Percentiles rank a stretch among this genome's conserved stretches.
These are phyloP conservation scores for Kodamaea neixiangensis DNA, from an alignment of 805 yeast genomes.

Conservation along the genomic window DNA sequence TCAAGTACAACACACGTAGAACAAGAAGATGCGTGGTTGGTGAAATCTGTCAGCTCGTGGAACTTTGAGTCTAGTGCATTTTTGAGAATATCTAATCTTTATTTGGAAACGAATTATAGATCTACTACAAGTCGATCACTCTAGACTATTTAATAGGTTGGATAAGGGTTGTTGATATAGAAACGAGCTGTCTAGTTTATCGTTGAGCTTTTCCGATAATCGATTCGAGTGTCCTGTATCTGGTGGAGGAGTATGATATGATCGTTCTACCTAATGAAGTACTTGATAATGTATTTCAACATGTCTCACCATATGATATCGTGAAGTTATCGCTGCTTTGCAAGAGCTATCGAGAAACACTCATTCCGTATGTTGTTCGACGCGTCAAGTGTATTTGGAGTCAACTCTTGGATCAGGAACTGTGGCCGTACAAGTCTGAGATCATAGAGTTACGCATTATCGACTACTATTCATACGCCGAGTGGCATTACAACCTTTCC, in stretches of 20 bases:
- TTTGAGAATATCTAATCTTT: neutral
- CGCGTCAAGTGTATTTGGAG: slow-evolving; percentile 30
- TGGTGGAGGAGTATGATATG: neutral
- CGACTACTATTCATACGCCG: slow-evolving; percentile 36
- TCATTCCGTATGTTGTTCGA: slow-evolving; percentile 21
- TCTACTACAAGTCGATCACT: neutral
- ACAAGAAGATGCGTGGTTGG: neutral
- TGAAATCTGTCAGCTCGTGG: neutral
- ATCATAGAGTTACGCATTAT: slow-evolving; percentile 29
- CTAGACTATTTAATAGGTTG: neutral
- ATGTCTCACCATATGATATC: slow-evolving; percentile 13
- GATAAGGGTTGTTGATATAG: neutral
- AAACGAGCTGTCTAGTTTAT: neutral
- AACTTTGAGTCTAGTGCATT: neutral
- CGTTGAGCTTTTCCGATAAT: neutral
- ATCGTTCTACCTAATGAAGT: slow-evolving; percentile 9
- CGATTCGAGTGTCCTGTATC: neutral
- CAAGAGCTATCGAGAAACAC: slow-evolving; percentile 18
- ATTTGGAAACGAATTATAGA: neutral
- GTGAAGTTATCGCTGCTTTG: slow-evolving; percentile 18
- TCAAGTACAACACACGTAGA: neutral
- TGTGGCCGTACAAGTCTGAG: slow-evolving; percentile 6
- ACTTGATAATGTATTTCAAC: slow-evolving; percentile 9
- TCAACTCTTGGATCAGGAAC: slow-evolving; percentile 14
- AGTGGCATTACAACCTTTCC: slow-evolving; percentile 36